Conservation (phyloP, 1,139 yeast species). For the Lodderomyces parapsilosis region DNA sequence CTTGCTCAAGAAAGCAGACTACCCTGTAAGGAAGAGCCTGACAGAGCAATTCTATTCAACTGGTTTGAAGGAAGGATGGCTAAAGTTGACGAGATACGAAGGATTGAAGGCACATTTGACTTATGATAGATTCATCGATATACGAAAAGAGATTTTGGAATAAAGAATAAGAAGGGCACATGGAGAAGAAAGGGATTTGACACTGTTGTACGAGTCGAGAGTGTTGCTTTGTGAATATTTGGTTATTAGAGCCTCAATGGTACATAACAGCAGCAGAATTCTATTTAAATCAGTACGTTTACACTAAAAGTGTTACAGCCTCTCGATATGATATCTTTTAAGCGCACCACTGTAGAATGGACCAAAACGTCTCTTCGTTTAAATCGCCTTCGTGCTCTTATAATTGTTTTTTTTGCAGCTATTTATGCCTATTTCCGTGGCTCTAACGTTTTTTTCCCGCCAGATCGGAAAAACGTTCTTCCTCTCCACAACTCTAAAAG, state of each 20-base stretch:
- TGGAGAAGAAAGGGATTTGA: no score
- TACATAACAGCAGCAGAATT: no score
- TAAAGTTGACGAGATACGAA: conserved; percentile 36
- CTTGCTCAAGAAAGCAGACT: conserved; percentile 70
- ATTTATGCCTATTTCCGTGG: background rate
- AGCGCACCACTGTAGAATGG: no score
- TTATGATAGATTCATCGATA: conserved; percentile 25
- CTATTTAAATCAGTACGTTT: no score
- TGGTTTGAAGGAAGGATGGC: conserved; percentile 36
- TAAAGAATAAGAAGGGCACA: no score
- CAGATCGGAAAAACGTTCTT: background rate
- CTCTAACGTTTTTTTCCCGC: background rate
- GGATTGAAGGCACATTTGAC: conserved; percentile 33
- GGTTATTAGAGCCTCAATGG: no score
- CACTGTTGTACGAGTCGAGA: no score
- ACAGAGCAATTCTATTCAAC: conserved; percentile 26
- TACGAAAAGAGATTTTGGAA: conserved; percentile 11
- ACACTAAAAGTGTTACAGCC: no score
- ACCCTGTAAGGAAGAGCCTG: conserved; percentile 18
- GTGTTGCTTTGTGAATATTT: no score
- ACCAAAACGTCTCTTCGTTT: no score
- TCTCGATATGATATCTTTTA: no score
- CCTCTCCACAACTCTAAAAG: background rate
- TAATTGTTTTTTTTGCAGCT: background rate
- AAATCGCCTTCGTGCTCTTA: no score